These are phyloP conservation scores for Sarocladium brachiariae DNA, from an alignment of 2,329 filamentous ascomycete genomes.

Conservation along the genomic window DNA sequence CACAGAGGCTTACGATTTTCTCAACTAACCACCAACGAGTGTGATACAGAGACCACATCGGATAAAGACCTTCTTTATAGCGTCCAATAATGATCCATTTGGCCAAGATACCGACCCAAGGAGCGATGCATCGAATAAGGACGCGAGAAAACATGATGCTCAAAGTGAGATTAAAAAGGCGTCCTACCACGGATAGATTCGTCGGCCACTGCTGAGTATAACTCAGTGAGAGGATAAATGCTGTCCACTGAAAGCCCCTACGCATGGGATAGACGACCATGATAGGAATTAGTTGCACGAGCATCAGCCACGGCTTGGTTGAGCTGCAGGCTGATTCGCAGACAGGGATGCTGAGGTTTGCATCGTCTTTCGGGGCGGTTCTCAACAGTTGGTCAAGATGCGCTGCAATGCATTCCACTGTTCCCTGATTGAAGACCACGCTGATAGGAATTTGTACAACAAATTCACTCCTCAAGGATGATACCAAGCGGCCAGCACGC, in stretches of 20 bases:
- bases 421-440: conserved; percentile 42
- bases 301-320: conserved; percentile 39
- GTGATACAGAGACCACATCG: conserved; percentile 54
- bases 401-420: conserved; percentile 31
- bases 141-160: conserved; percentile 36
- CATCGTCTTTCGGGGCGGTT: conserved; percentile 3
- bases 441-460: conserved; percentile 42
- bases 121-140: conserved; percentile 31
- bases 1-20: conserved; percentile 43
- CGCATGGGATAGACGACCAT: conserved; percentile 43
- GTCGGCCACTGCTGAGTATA: conserved; percentile 33
- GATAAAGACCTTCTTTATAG: conserved; percentile 45
- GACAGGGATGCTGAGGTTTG: conserved; percentile 20
- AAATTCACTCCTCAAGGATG: conserved; percentile 42
- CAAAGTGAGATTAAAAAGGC: conserved; percentile 40
- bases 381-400: conserved; percentile 28
- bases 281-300: conserved; percentile 44
- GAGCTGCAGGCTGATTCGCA: conserved; percentile 39
- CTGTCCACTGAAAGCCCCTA: conserved; percentile 43
- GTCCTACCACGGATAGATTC: conserved; percentile 31
- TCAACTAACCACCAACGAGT: conserved; percentile 53
- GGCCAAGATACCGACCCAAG: conserved; percentile 39
- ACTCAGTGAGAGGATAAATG: conserved; percentile 41
- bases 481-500: conserved; percentile 44
- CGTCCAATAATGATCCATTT: conserved; percentile 51